These are phyloP conservation scores for Chlorella variabilis DNA, from an alignment of 163 green algal species.

Conservation along the genomic window DNA sequence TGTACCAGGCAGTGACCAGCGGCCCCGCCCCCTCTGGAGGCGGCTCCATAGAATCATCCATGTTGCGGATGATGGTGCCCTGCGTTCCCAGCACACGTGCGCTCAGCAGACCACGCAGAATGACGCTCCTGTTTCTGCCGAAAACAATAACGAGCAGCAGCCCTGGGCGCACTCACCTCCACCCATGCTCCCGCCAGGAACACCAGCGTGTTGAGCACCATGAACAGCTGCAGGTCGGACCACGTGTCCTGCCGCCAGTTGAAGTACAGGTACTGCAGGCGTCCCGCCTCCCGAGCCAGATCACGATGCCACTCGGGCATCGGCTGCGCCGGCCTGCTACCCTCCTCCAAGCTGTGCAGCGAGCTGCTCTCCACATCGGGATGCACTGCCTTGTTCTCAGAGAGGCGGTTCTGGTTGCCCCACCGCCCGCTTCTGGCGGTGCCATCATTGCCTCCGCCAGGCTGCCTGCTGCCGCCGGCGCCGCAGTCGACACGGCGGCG, in stretches of 20 bases:
- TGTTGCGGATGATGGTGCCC: neutral
- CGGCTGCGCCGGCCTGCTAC: too few relatives aligned
- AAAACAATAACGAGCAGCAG: neutral
- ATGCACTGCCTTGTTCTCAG: too few relatives aligned
- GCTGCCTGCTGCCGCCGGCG: too few relatives aligned
- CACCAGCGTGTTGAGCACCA: conserved; percentile 48
- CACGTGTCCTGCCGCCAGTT: conserved; percentile 58
- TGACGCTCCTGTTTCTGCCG: neutral
- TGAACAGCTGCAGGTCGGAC: conserved; percentile 60
- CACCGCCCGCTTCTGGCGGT: too few relatives aligned
- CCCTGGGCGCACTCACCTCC: conserved; percentile 2
- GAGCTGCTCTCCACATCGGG: neutral
- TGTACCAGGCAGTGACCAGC: conserved; percentile 29
- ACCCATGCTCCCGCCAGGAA: conserved; percentile 42
- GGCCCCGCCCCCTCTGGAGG: neutral
- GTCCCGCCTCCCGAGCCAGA: neutral
- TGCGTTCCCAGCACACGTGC: neutral
- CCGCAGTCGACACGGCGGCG: too few relatives aligned
- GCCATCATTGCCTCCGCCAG: too few relatives aligned
- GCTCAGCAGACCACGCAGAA: neutral
- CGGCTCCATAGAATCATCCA: conserved; percentile 2
- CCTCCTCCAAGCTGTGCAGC: neutral
- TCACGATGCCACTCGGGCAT: neutral
- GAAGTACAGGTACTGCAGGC: conserved; percentile 7
- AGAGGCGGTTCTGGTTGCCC: neutral